Evolutionary conservation across 345 rosid genomes (phyloP).

Genomic region (Murraya koenigii): DNA sequence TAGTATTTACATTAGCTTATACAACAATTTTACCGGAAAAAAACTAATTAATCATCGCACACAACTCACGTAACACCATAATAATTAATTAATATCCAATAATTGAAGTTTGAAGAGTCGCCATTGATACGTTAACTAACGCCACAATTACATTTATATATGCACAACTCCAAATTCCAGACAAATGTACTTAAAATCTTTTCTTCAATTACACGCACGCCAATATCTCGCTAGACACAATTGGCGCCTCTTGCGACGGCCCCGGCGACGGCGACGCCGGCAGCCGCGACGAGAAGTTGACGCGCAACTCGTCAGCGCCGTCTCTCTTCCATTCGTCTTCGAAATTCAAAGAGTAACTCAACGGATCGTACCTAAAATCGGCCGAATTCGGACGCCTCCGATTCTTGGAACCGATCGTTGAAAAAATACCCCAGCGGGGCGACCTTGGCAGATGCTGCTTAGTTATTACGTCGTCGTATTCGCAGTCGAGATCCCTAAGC

Average conservation of each 20-base stretch:
- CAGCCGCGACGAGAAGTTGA: constrained; percentile 50
- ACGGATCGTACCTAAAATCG: constrained; percentile 63
- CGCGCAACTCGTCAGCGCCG: constrained; percentile 31
- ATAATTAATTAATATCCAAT: too few species aligned
- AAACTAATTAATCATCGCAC: too few species aligned
- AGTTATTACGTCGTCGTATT: neutral
- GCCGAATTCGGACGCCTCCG: constrained; percentile 33
- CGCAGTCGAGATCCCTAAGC: neutral
- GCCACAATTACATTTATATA: too few species aligned
- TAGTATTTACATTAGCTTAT: too few species aligned
- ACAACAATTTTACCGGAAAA: too few species aligned
- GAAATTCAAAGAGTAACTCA: constrained; percentile 71
- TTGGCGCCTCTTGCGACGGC: neutral
- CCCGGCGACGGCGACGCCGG: constrained; percentile 27
- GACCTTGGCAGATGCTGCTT: constrained; percentile 14
- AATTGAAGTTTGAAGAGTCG: too few species aligned
- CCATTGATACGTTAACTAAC: too few species aligned
- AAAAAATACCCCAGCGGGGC: constrained; percentile 38
- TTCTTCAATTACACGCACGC: neutral
- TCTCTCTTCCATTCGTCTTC: constrained; percentile 39
- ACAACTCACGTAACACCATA: too few species aligned
- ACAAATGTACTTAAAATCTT: too few species aligned
- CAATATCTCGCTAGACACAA: neutral
- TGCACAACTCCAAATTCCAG: neutral
- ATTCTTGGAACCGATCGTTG: constrained; percentile 24